A percentile compares a stretch with the other conserved stretches of the same genome.
phyloP scores from a whole-genome alignment of 129 eudicot genomes.

The Oenanthe sinensis region DNA sequence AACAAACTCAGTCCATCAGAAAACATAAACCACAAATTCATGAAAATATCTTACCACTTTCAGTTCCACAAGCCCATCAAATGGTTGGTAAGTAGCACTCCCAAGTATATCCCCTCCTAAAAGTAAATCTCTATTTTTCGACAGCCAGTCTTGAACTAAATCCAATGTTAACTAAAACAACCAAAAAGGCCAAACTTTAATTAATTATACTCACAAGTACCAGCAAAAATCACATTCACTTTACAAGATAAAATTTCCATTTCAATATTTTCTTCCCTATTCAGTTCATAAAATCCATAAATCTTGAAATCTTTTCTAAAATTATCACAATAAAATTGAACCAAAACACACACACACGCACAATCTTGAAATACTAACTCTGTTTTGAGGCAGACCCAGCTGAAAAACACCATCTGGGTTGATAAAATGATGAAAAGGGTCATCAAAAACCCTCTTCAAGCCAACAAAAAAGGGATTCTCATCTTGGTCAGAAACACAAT shows the following conservation, averaged over 20 bases:
- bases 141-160: conserved; percentile 78
- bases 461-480: conserved; percentile 52
- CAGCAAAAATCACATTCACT: background rate
- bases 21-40: background rate
- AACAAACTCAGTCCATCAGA: background rate
- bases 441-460: conserved; percentile 34
- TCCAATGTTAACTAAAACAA: conserved; percentile 59
- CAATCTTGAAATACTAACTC: conserved; percentile 21
- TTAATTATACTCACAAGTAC: background rate
- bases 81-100: conserved; percentile 62
- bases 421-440: conserved; percentile 35
- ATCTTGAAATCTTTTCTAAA: background rate
- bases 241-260: too few relatives aligned
- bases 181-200: background rate
- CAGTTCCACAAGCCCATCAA: conserved; percentile 55
- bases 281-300: background rate
- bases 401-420: conserved; percentile 69
- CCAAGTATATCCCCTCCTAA: conserved; percentile 36
- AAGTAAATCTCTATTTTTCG: conserved; percentile 34
- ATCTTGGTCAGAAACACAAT: conserved; percentile 33
- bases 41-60: conserved; percentile 43
- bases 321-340: background rate
- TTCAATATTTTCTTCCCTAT: too few relatives aligned
- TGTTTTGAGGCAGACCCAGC: conserved; percentile 63
- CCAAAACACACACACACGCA: background rate